Base-by-base conservation (phyloP, 1,139 yeast genomes). In the Magnusiomyces paraingens region DNA sequence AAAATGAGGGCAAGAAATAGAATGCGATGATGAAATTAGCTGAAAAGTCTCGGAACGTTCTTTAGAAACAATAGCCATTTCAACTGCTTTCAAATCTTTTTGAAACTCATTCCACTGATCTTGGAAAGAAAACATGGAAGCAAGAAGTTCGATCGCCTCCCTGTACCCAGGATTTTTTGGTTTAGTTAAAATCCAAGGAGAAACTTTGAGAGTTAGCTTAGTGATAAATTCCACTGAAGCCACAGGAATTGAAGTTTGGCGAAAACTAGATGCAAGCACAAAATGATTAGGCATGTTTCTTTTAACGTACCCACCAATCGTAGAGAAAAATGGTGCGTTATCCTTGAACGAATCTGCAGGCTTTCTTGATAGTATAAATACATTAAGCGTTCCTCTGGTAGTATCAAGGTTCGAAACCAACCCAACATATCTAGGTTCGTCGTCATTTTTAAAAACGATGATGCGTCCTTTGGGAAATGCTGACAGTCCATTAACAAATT, bases 391-490 rank as follows among this genome's bases (percentile, higher is more conserved):
- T 36, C 40, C 40, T 36, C 17, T 8, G 17, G 40, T 12, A 4
- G 40, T n/a, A 45, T 50, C 54, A 12, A 38, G 14, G 29, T 43
- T 53, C 14, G 47, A 39, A 14, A 55, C 39, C 44, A 83, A 76
- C 1, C 89, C 95, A 18, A 82, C 68, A 51, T 75, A 73, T 1
- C 79, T 65, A 6, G 69, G 66, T 4, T 69, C 74, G 11, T 68
- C 63, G 2, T 66, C 67, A 62, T 82, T 83, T 57, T 82, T 76
- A 67, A 73, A 86, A 11, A 84, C 76, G 52, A 88, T 66, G 53
- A 86, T 66, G 57, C 89, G 74, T 10, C 95, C 95, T 1, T 72
- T 65, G 50, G 70, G 73, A 53, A 85, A 67, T n/a, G 79, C 68
- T 26, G 74, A 72, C 52, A 78, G 73, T 20, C 80, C 70, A 1